These are phyloP conservation scores for Pinguiococcus pyrenoidosus DNA, from an alignment of 108 stramenopile species.

Conservation along the genomic window DNA sequence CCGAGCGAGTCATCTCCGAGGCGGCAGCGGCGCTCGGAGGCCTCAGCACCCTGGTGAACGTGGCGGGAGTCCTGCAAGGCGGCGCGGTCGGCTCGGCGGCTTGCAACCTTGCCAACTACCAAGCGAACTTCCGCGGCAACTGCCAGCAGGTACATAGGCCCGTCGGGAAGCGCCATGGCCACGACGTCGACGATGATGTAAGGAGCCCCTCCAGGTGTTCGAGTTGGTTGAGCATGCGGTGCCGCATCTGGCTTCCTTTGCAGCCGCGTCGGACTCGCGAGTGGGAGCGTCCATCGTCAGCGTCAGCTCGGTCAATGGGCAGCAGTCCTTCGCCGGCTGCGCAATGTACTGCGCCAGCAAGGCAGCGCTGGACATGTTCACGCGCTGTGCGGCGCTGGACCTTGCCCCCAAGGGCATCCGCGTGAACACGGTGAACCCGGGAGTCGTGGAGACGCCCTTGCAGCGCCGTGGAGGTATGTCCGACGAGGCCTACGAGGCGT, in stretches of 20 bases:
- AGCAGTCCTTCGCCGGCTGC: conserved; percentile 46
- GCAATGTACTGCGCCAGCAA: conserved; percentile 50
- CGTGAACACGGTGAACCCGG: conserved; percentile 51
- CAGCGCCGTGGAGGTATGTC: conserved; percentile 39
- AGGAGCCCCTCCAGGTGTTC: conserved; percentile 46
- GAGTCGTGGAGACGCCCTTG: conserved; percentile 48
- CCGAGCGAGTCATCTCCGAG: conserved; percentile 25
- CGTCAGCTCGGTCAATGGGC: conserved; percentile 52
- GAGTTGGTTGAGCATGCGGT: conserved; percentile 46
- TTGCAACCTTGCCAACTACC: conserved; percentile 33
- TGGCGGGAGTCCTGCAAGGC: conserved; percentile 39
- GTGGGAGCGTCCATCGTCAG: conserved; percentile 32
- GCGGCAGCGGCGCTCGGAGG: conserved; percentile 34
- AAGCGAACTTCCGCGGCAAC: conserved; percentile 45
- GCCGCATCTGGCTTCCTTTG: conserved; percentile 45
- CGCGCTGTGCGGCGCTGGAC: conserved; percentile 46
- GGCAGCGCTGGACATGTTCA: conserved; percentile 50
- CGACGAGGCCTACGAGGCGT: conserved; percentile 41
- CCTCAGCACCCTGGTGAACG: conserved; percentile 40
- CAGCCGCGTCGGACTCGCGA: no score
- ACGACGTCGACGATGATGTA: conserved; percentile 38
- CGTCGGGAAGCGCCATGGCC: no score
- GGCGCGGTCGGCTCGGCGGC: conserved; percentile 35
- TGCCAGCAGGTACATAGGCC: no score
- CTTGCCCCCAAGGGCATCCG: conserved; percentile 47